A percentile compares a stretch with the other conserved stretches of the same genome.
These are phyloP conservation scores for Ogataea salicorniae DNA, from an alignment of 805 yeast species.

Conservation along the genomic window DNA sequence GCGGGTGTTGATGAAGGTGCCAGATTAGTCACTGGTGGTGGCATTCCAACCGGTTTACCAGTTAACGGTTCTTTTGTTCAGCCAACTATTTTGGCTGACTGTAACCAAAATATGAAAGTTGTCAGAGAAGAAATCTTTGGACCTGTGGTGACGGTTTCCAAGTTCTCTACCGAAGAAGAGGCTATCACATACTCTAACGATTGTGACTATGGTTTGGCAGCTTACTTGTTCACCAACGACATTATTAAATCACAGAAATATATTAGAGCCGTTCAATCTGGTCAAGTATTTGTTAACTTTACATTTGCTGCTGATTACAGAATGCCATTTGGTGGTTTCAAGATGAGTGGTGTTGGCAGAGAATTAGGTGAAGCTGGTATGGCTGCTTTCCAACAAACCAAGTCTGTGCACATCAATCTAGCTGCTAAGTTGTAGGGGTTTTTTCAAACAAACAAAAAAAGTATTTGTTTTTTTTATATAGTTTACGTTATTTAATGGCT, in stretches of 20 bases:
- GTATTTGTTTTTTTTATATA: background rate
- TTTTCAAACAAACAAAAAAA: background rate
- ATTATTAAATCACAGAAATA: constrained; percentile 72
- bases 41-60: constrained; percentile 32
- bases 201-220: constrained; percentile 81
- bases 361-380: constrained; percentile 89
- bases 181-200: constrained; percentile 75
- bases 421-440: constrained; percentile 22
- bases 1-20: constrained; percentile 84
- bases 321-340: constrained; percentile 92
- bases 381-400: constrained; percentile 77
- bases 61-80: constrained; percentile 56
- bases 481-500: background rate
- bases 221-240: constrained; percentile 81
- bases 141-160: constrained; percentile 81
- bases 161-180: constrained; percentile 79
- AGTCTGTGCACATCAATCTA: constrained; percentile 64
- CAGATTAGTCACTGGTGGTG: constrained; percentile 64
- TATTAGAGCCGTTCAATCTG: constrained; percentile 71
- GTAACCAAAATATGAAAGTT: constrained; percentile 59
- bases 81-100: constrained; percentile 75
- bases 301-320: constrained; percentile 82
- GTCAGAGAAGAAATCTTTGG: constrained; percentile 84
- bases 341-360: constrained; percentile 88
- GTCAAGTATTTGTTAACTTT: constrained; percentile 89